Conservation (phyloP, 306 rosid species). For the Quercus rubra region DNA sequence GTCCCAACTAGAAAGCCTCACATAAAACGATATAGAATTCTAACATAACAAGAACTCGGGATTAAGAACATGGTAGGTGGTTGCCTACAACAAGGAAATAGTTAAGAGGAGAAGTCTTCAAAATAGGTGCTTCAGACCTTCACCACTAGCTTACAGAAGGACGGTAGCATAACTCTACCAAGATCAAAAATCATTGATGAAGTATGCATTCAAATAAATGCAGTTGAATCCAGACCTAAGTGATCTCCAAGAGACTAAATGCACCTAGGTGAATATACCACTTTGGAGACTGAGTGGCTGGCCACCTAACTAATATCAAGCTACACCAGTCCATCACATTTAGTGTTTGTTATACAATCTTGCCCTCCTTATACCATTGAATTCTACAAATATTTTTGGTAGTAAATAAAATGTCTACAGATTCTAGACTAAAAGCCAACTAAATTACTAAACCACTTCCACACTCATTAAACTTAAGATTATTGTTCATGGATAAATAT, state of each 20-base stretch:
- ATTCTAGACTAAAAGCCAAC: not conserved
- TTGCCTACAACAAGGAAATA: not conserved
- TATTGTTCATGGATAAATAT: not conserved
- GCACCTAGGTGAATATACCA: not conserved
- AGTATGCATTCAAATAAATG: not conserved
- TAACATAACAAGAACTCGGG: not conserved
- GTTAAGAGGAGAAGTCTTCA: not conserved
- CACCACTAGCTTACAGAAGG: not conserved
- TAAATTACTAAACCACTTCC: not conserved
- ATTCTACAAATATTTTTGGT: not conserved
- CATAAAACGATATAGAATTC: not conserved
- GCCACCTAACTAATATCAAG: not conserved
- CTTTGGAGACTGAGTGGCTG: not conserved
- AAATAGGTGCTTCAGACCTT: not conserved
- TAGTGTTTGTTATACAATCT: not conserved
- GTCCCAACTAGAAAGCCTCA: not conserved
- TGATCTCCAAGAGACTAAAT: not conserved
- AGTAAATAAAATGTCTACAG: not conserved
- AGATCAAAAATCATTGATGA: not conserved
- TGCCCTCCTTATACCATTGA: not conserved
- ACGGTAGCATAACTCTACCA: not conserved
- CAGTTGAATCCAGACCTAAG: not conserved
- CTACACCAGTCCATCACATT: not conserved
- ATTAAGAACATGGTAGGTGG: not conserved
- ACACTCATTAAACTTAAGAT: not conserved